Base-by-base conservation (phyloP, 1,139 yeast species). In the Meyerozyma guilliermondii region DNA sequence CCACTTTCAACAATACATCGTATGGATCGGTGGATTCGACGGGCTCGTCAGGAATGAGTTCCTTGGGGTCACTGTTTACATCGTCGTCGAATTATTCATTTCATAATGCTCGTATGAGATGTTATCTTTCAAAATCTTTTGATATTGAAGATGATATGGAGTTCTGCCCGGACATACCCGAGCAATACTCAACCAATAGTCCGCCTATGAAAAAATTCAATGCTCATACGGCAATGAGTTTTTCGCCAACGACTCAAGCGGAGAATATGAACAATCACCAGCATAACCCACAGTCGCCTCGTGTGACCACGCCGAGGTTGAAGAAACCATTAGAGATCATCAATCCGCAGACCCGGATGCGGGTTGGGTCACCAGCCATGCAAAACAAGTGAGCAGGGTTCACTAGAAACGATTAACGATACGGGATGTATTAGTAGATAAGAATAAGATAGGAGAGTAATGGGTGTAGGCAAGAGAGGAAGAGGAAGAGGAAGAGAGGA, bases 311-410 rank as follows among this genome's bases (percentile, higher is more conserved):
- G 5, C 84, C 84, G 26, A 66, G 86, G 50, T 71, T 74, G 33
- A 78, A 76, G 58, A 80, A 80, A 52, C 80, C 83, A 5, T 63
- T 87, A 56, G 92, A 85, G 57, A 86, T 86, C 51, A 82, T 87
- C 47, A 83, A 86, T 59, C 95, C 95, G 7, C 79, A 76, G 42
- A 85, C 94, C 5, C 88, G 88, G 39, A 60, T 81, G 66, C 73
- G 83, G 55, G 78, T 84, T 26, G 72, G 72, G 5, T 79, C 86
- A 20, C 83, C 87, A 17, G 72, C 74, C n/a, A 38, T 44, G 38
- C 14, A 40, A 24, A 45, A 48, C 42, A 16, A 26, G 31, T 38
- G 28, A 33, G 36, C 23, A 29, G 33, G 33, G 33, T 29, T 29
- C 33, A 29, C 33, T 29, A 29, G 33, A 29, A 14, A 29, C 33